These are phyloP conservation scores for Venturia oleaginea DNA, from an alignment of 2,329 filamentous ascomycete genomes.

Conservation along the genomic window DNA sequence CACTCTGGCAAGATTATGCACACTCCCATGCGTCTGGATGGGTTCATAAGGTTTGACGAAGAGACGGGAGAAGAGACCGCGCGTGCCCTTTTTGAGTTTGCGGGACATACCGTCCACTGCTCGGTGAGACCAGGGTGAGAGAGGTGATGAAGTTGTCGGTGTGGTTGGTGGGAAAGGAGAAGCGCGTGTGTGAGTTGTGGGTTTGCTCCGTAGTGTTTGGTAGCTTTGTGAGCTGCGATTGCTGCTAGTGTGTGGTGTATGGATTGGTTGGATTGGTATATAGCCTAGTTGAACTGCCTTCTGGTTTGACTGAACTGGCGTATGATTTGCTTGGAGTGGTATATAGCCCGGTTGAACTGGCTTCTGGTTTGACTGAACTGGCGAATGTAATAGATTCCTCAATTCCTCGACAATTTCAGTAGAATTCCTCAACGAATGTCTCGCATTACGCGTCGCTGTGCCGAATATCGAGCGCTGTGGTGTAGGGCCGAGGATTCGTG, in stretches of 20 bases:
- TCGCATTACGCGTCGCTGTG: neutral
- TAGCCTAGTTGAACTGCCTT: neutral
- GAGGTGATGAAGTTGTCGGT: neutral
- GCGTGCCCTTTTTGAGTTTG: conserved; percentile 3
- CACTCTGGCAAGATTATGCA: conserved; percentile 52
- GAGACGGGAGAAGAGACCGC: conserved; percentile 9
- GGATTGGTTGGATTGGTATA: neutral
- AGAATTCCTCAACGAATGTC: neutral
- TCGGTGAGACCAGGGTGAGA: neutral
- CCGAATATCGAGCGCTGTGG: neutral
- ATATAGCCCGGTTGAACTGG: too few species aligned
- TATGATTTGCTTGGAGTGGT: too few species aligned
- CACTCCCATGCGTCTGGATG: conserved; percentile 12
- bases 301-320: neutral
- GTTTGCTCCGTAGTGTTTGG: too few species aligned
- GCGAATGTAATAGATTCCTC: too few species aligned
- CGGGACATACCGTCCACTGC: neutral
- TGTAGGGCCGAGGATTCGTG: neutral
- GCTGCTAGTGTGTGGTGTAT: neutral
- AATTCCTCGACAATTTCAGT: neutral
- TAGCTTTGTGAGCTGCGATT: too few species aligned
- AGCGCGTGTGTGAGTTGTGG: neutral
- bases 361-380: too few species aligned
- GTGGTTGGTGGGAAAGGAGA: neutral
- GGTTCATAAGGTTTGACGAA: conserved; percentile 30